Base-by-base conservation (phyloP, 2,329 filamentous ascomycete species). In the Trichoderma endophyticum region DNA sequence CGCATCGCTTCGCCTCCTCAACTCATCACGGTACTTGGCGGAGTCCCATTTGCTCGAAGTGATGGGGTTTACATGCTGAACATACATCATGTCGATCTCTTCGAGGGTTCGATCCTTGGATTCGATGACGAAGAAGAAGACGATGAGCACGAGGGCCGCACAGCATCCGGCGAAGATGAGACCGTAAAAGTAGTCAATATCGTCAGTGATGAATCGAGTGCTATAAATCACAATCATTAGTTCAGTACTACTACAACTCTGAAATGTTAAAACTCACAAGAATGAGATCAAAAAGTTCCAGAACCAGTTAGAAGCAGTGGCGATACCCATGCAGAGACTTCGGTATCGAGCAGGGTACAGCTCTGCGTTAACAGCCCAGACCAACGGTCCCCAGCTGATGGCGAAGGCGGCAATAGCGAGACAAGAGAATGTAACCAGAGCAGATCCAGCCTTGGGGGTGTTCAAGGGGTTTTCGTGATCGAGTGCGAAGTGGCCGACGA, bases 281-380 rank as follows among this genome's bases (percentile, higher is more conserved):
- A 70, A 70, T n/a, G 66, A 70, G 8, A 70, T 70, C 28, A 70
- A 34, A n/a, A 70, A 70, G 57, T 70, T 70, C 66, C 66, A 70
- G 57, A 70, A 70, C 66, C 66, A 70, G 39, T 70, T 70, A 6
- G 66, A 70, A 11, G 66, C 66, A 3, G 66, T 70, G 28, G 66
- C 66, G 12, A 70, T 48, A 21, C 66, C 66, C 66, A 70, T 70
- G 39, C 66, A 70, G 28, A 62, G 5, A 51, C 66, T 70, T 36
- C 66, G 57, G 66, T 70, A 70, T 15, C 66, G 66, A 21, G 60
- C 60, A 11, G 66, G 66, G 14, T 70, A 70, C 56, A 70, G 56
- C 39, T 70, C 66, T 18, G 66, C 66, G 28, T 70, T 70, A 4
- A 70, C 66, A 15, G 66, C 54, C 66, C 66, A 70, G 2, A 70